Percentiles rank a stretch among this genome's conserved stretches.
These are phyloP conservation scores for Zalerion maritima DNA, from an alignment of 495 filamentous ascomycete species.

Conservation along the genomic window DNA sequence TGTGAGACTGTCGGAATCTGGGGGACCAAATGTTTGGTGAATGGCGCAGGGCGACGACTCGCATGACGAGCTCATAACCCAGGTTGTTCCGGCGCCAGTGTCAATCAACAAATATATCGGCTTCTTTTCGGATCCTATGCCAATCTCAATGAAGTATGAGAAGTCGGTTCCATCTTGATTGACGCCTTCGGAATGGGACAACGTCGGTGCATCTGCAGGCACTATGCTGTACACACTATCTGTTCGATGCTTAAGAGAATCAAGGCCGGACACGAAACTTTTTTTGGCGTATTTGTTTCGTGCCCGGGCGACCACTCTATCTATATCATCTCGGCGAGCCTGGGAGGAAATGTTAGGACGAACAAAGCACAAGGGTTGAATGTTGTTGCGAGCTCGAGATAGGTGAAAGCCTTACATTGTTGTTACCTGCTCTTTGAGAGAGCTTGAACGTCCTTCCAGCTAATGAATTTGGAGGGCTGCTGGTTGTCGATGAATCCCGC, in stretches of 20 bases:
- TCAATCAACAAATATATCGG: constrained; percentile 63
- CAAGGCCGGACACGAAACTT: constrained; percentile 7
- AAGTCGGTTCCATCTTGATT: constrained; percentile 64
- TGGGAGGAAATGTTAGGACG: constrained; percentile 6
- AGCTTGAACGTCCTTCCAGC: constrained; percentile 6
- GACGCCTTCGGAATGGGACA: constrained; percentile 45
- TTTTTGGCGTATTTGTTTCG: constrained; percentile 1
- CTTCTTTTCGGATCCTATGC: constrained; percentile 48
- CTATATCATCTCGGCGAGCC: constrained; percentile 4
- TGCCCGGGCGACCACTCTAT: constrained; percentile 4
- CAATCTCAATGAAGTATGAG: constrained; percentile 59
- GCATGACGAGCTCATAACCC: constrained; percentile 61
- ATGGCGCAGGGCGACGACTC: constrained; percentile 39
- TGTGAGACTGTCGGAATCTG: constrained; percentile 42
- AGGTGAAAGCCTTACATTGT: constrained; percentile 1
- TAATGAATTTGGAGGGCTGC: background rate
- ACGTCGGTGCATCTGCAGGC: constrained; percentile 34
- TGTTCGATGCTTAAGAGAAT: too few relatives aligned
- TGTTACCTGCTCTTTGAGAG: constrained; percentile 6
- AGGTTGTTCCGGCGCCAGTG: constrained; percentile 62
- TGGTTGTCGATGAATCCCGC: constrained; percentile 7
- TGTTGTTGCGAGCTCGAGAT: constrained; percentile 1
- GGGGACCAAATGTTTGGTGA: constrained; percentile 51
- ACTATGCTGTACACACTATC: constrained; percentile 43
- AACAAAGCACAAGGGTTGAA: background rate